Conservation (phyloP, 1,284 basidiomycete species). For the Microbotryum saponariae region DNA sequence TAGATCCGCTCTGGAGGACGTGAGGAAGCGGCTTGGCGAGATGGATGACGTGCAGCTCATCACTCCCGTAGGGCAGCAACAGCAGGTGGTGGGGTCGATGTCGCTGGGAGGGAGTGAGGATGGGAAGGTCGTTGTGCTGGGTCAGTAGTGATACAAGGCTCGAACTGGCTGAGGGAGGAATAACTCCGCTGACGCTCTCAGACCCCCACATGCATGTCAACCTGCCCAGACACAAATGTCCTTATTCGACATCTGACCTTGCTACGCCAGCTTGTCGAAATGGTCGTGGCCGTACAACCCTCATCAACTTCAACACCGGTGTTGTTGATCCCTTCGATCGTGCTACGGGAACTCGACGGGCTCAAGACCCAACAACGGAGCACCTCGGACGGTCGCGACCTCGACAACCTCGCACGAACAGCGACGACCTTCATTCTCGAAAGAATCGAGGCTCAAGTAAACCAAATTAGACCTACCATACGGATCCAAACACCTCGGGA, state of each 20-base stretch:
- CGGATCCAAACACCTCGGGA: too few species aligned
- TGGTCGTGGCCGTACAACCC: not conserved
- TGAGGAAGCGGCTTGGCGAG: conserved; percentile 3
- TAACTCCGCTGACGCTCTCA: not conserved
- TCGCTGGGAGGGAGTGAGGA: not conserved
- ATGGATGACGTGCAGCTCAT: conserved; percentile 11
- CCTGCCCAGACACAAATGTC: conserved; percentile 25
- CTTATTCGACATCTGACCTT: conserved; percentile 24
- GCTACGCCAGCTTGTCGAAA: conserved; percentile 6
- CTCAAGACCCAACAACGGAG: conserved; percentile 14
- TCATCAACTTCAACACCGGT: not conserved
- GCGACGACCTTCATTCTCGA: conserved; percentile 24
- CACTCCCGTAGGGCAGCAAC: conserved; percentile 5
- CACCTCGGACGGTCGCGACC: too few species aligned
- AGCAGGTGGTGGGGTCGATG: too few species aligned
- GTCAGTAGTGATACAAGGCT: not conserved
- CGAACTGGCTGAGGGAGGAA: too few species aligned
- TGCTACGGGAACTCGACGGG: conserved; percentile 27
- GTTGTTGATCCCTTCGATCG: conserved; percentile 26
- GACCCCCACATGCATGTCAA: not conserved
- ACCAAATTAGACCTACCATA: too few species aligned
- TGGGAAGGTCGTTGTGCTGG: conserved; percentile 11
- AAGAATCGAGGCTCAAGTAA: too few species aligned
- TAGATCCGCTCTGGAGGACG: conserved; percentile 48
- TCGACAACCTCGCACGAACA: conserved; percentile 12